These are phyloP conservation scores for Sporothrix pseudoabietina DNA, from an alignment of 2,329 filamentous ascomycete species.

Conservation along the genomic window DNA sequence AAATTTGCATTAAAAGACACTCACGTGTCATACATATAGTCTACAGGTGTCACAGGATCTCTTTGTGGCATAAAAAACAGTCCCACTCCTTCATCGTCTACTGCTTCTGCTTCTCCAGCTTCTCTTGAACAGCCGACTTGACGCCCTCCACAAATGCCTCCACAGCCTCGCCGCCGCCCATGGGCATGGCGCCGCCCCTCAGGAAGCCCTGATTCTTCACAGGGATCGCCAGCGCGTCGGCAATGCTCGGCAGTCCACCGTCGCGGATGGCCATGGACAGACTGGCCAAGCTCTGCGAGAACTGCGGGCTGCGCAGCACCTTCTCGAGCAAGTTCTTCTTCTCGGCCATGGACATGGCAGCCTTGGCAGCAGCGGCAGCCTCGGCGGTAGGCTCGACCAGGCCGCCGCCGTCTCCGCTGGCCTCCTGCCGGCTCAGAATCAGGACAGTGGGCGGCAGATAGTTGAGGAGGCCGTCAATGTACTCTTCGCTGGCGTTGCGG, in stretches of 20 bases:
- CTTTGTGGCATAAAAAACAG: not conserved
- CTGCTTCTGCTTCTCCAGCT: constrained; percentile 37
- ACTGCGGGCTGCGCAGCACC: constrained; percentile 86
- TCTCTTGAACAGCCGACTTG: constrained; percentile 72
- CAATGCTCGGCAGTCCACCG: constrained; percentile 85
- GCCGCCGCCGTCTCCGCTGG: constrained; percentile 54
- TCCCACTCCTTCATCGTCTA: constrained; percentile 32
- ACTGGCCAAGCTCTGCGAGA: constrained; percentile 81
- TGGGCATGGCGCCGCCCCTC: constrained; percentile 71
- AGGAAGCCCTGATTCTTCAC: constrained; percentile 85
- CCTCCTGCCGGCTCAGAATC: constrained; percentile 70
- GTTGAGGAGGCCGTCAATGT: constrained; percentile 73
- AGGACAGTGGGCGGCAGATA: constrained; percentile 79
- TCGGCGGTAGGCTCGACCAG: constrained; percentile 66
- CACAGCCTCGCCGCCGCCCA: constrained; percentile 86
- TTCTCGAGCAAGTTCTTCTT: constrained; percentile 80
- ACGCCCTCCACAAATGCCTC: constrained; percentile 90
- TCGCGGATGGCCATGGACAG: constrained; percentile 87
- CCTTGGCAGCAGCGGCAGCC: constrained; percentile 70
- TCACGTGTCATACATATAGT: not conserved
- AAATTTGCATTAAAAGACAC: not conserved
- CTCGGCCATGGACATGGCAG: constrained; percentile 70
- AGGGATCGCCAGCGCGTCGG: constrained; percentile 78
- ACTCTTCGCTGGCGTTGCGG: constrained; percentile 62
- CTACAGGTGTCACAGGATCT: not conserved